phyloP scores from a whole-genome alignment of 2,329 filamentous ascomycete genomes.

The Xylaria polymorpha region DNA sequence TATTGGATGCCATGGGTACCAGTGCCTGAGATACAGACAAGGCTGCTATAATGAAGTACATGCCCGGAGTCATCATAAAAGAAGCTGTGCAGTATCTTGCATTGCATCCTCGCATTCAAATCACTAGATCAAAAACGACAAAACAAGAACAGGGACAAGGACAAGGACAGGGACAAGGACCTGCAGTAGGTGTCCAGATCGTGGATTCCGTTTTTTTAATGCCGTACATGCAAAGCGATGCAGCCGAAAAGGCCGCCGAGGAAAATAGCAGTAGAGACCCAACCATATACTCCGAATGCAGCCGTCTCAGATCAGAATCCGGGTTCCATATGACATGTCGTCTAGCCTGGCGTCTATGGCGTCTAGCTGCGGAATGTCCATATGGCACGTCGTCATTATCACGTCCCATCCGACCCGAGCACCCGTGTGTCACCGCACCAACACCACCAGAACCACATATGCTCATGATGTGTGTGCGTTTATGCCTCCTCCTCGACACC shows the following conservation, averaged over 20 bases:
- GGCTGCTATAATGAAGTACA: not conserved
- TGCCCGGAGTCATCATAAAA: not conserved
- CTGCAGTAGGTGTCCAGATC: constrained; percentile 53
- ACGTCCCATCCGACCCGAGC: constrained; percentile 41
- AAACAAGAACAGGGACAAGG: not conserved
- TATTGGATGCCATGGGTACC: no score
- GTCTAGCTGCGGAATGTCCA: constrained; percentile 46
- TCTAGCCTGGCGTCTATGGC: constrained; percentile 45
- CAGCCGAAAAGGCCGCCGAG: constrained; percentile 47
- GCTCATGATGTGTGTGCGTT: constrained; percentile 36
- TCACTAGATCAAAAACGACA: constrained; percentile 5
- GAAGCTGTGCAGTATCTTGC: no score
- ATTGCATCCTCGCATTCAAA: not conserved
- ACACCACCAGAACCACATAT: constrained; percentile 15
- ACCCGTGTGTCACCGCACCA: constrained; percentile 12
- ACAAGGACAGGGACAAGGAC: not conserved
- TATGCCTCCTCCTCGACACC: constrained; percentile 71
- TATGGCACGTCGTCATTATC: constrained; percentile 46
- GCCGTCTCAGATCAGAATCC: constrained; percentile 51
- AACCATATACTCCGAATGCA: constrained; percentile 61
- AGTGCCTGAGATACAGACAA: not conserved
- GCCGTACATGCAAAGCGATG: constrained; percentile 62
- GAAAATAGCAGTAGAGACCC: constrained; percentile 58
- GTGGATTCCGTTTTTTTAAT: constrained; percentile 65
- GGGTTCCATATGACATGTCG: constrained; percentile 47